Percentiles rank a stretch among this genome's conserved stretches.
Evolutionary conservation across 2,329 filamentous ascomycete genomes (phyloP).

Genomic region (Colletotrichum lindemuthianum): DNA sequence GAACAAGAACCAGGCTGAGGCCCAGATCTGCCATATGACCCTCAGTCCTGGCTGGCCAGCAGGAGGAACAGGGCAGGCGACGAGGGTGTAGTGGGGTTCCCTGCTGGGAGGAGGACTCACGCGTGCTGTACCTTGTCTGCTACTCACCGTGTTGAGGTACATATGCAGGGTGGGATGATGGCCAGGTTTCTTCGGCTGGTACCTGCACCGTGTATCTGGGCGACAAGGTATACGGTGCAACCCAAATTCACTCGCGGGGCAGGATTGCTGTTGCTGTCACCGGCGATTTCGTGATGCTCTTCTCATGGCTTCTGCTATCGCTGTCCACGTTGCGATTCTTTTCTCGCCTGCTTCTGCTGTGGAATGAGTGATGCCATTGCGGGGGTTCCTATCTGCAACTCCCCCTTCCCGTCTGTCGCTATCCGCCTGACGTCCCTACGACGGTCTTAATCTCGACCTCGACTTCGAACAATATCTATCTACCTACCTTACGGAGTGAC

Average conservation of each 20-base stretch:
- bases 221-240: background rate
- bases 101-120: background rate
- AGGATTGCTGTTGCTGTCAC: conserved; percentile 10
- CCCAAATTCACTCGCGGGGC: conserved; percentile 20
- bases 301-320: too few relatives aligned
- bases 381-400: too few relatives aligned
- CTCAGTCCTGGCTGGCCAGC: background rate
- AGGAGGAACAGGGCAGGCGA: background rate
- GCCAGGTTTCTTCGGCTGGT: conserved; percentile 1
- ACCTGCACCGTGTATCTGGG: background rate
- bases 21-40: background rate
- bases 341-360: background rate
- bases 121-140: too few relatives aligned
- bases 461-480: too few relatives aligned
- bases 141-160: too few relatives aligned
- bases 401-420: too few relatives aligned
- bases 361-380: conserved; percentile 28
- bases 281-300: background rate
- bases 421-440: too few relatives aligned
- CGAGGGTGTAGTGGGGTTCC: conserved; percentile 35
- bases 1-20: background rate
- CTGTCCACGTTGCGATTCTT: too few relatives aligned
- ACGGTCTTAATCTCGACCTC: too few relatives aligned
- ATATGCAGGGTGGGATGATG: conserved; percentile 24
- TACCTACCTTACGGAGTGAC: too few relatives aligned